Evolutionary conservation across 306 rosid genomes (phyloP), one percentile per base, ranked within the genome.

Genomic region (Morella rubra): DNA sequence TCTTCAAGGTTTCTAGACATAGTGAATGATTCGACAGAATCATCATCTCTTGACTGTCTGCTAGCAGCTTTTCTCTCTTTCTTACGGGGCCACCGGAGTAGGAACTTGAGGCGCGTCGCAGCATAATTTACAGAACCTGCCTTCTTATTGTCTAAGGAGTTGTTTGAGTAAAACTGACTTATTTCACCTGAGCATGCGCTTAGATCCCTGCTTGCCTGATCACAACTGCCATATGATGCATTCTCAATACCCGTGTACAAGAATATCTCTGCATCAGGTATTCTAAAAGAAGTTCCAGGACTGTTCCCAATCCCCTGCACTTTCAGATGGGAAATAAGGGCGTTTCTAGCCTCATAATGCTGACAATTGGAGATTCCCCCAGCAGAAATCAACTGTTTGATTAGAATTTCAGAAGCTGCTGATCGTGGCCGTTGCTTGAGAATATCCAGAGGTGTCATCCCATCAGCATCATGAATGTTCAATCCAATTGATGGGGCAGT

Each of bases 241-340:
- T 86, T 91, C 65, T 91, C 96, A 32, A 84, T 80, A 20, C 91
- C 94, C 0, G 96, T 89, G 87, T 90, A 90, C 77, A 90, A 69
- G 88, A 94, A 90, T 71, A 92, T 91, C 90, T 94, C 98, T 20
- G 91, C 91, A 82, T 94, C 98, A 20, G 97, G 93, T 56, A 94
- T 89, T 86, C 95, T 82, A 74, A 94, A 94, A 22, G 92, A 92
- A 64, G 95, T 92, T 27, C 98, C 98, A 11, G 97, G 97, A 83
- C 93, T 92, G 9, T 76, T 77, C 24, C 90, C 90, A 79, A 85
- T 87, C 22, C 88, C 91, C 69, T 86, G 96, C 69, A 76, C 81
- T 80, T 77, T 95, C 81, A 92, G 76, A 81, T 90, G 96, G 60
- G 88, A 73, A 74, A 84, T 84, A 70, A 90, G 79, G 41, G 84